Evolutionary conservation across 495 filamentous ascomycete species (phyloP).

Genomic region (Neurospora sp.): DNA sequence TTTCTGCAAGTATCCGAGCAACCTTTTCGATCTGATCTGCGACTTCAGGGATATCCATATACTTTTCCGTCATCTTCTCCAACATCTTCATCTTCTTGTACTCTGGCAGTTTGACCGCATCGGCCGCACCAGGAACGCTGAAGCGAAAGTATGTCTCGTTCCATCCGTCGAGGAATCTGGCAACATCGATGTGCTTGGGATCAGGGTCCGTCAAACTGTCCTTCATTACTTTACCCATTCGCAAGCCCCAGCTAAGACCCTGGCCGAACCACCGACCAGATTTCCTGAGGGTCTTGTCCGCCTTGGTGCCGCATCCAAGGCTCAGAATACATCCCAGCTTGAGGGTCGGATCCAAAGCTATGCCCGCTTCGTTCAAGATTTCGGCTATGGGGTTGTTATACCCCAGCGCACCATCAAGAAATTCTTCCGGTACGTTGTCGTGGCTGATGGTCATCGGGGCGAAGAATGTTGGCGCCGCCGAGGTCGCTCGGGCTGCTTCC

Average conservation of each 20-base stretch:
- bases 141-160: slow-evolving; percentile 12
- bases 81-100: slow-evolving; percentile 10
- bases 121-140: slow-evolving; percentile 53
- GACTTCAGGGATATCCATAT: not conserved
- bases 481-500: slow-evolving; percentile 11
- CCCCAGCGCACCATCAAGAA: slow-evolving; percentile 20
- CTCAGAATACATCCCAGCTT: slow-evolving; percentile 10
- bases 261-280: not conserved
- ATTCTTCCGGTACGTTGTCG: not conserved
- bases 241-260: not conserved
- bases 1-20: not conserved
- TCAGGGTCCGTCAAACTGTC: slow-evolving; percentile 6
- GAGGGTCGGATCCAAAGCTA: not conserved
- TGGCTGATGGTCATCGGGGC: not conserved
- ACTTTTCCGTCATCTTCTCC: slow-evolving; percentile 5
- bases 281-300: not conserved
- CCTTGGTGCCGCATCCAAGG: slow-evolving; percentile 11
- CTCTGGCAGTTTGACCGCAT: slow-evolving; percentile 43
- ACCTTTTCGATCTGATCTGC: not conserved
- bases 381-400: slow-evolving; percentile 17
- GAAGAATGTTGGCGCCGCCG: slow-evolving; percentile 9
- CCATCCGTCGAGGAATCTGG: not conserved
- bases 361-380: not conserved
- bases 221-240: slow-evolving; percentile 3
- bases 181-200: not conserved